Evolutionary conservation across 441 rosid species (phyloP), one percentile per base, ranked within the genome.

Genomic region (Omphalea diandra): DNA sequence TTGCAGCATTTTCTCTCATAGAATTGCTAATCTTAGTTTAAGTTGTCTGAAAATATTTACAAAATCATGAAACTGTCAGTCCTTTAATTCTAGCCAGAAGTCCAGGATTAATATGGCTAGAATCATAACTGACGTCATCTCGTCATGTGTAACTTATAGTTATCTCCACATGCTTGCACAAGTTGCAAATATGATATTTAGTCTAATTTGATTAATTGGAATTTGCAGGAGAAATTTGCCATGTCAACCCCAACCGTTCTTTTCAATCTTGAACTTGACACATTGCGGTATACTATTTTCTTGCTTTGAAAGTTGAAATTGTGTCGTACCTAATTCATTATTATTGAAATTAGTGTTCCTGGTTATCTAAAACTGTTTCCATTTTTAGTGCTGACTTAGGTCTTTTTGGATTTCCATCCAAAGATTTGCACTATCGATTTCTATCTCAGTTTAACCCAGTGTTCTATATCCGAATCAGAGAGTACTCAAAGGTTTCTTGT

Each of bases 201-300:
- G 18, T 18, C 32, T 29, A n/a, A 53, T 38, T 31, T 66, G 33
- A 60, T 38, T 74, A 52, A 67, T 74, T 73, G 73, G 46, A 67
- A 71, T 79, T 32, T 85, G 78, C 94, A 94, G 97, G 97, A 89
- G 73, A 84, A 71, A 17, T 87, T 85, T 87, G 93, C 91, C 40
- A 76, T 14, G 49, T 90, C 93, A 68, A 90, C 94, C 61, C 96
- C 98, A 75, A 73, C 91, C 1, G 96, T 91, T 80, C 78, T 91
- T 36, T 94, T 90, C 79, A 91, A 91, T 81, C 97, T 94, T 75
- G 98, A 94, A 83, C 91, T 94, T 54, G 97, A 94, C 73, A 94
- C 97, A 53, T 82, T 91, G 73, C 94, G 97, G 97, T 94, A 86
- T 70, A n/a, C 63, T 38, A 73, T 65, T 57, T 74, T 9, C 41